A percentile compares a stretch with the other conserved stretches of the same genome.
These are phyloP conservation scores for Venturia carpophila DNA, from an alignment of 2,329 filamentous ascomycete genomes.

Conservation along the genomic window DNA sequence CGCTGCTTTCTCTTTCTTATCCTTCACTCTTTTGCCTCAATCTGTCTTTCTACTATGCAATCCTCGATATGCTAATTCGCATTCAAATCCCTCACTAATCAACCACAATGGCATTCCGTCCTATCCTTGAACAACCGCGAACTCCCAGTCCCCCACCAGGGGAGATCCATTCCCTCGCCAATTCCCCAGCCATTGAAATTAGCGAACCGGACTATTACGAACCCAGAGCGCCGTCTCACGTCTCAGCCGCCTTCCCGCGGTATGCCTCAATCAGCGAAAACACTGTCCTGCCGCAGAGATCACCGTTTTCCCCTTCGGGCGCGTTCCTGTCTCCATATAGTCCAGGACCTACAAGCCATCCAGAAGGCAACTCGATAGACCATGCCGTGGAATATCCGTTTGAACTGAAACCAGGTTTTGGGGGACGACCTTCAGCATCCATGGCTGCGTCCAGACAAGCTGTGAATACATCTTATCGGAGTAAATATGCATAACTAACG, in stretches of 20 bases:
- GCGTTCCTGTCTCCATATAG: conserved; percentile 26
- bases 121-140: conserved; percentile 52
- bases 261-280: conserved; percentile 71
- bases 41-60: neutral
- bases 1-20: no score
- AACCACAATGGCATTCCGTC: conserved; percentile 36
- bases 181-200: conserved; percentile 25
- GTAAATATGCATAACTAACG: neutral
- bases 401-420: conserved; percentile 72
- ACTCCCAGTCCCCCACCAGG: conserved; percentile 57
- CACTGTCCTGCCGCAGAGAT: conserved; percentile 40
- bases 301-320: neutral
- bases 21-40: no score
- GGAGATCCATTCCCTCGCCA: conserved; percentile 28
- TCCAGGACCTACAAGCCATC: conserved; percentile 27
- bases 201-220: conserved; percentile 27
- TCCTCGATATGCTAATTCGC: neutral
- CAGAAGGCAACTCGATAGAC: neutral
- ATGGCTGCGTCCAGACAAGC: conserved; percentile 31
- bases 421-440: conserved; percentile 59
- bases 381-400: conserved; percentile 59
- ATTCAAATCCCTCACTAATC: neutral
- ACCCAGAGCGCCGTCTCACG: conserved; percentile 31
- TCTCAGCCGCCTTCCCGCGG: conserved; percentile 33
- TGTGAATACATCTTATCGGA: conserved; percentile 21